Percentiles rank a stretch among this genome's conserved stretches.
Evolutionary conservation across 768 basidiomycete species (phyloP).

Genomic region (Leucosporidium yakuticum): DNA sequence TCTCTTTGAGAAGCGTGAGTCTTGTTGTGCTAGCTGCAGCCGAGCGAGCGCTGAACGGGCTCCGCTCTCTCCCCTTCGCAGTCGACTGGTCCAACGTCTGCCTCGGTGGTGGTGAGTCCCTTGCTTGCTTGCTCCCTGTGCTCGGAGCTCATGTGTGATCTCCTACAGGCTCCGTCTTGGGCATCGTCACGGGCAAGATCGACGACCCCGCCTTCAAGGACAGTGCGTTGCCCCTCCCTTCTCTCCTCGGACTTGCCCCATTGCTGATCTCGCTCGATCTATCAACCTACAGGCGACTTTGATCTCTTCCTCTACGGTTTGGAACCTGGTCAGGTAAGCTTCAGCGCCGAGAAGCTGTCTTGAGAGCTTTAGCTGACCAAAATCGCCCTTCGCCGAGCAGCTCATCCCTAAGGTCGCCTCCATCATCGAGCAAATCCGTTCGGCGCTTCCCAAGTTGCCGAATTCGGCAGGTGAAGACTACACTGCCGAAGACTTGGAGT

Average conservation of each 20-base stretch:
- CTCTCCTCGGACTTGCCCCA: neutral
- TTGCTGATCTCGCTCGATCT: neutral
- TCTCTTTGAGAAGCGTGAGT: slow-evolving; percentile 10
- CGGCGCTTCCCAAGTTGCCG: neutral
- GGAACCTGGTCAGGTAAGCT: slow-evolving; percentile 10
- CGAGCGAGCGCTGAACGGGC: neutral
- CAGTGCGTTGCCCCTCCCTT: neutral
- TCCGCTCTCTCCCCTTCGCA: neutral
- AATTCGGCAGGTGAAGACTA: neutral
- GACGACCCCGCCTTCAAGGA: neutral
- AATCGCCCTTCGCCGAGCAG: neutral
- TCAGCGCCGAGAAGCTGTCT: too few relatives aligned
- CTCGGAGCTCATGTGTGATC: too few relatives aligned
- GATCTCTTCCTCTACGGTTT: slow-evolving; percentile 25
- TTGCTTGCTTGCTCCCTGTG: too few relatives aligned
- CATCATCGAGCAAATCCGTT: slow-evolving; percentile 16
- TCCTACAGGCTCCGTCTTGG: slow-evolving; percentile 7
- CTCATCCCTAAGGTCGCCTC: slow-evolving; percentile 15
- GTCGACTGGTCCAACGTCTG: slow-evolving; percentile 18
- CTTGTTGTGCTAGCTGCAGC: neutral
- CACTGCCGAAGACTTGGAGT: neutral
- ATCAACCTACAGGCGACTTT: neutral
- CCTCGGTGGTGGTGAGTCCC: slow-evolving; percentile 9
- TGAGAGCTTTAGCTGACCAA: too few relatives aligned
- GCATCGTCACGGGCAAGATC: slow-evolving; percentile 5